phyloP scores from a whole-genome alignment of 2,329 filamentous ascomycete genomes.

The Penicillium sp. region DNA sequence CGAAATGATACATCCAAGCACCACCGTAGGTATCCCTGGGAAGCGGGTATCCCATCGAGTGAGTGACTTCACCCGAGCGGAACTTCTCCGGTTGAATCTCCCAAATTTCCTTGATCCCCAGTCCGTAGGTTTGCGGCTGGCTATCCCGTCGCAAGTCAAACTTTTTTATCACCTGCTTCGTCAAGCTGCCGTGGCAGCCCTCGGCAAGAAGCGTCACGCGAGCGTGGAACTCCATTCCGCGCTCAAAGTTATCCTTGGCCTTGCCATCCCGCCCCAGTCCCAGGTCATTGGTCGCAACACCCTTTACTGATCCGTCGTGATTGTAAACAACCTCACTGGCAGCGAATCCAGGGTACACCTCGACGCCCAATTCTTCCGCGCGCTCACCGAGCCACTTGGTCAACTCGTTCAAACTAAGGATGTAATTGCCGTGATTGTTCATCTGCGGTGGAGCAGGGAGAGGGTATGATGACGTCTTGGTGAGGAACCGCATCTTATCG shows the following conservation, averaged over 20 bases:
- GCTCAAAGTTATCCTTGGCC: constrained; percentile 86
- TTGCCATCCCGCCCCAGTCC: constrained; percentile 78
- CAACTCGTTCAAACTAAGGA: constrained; percentile 91
- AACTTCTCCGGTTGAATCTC: constrained; percentile 93
- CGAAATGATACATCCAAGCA: constrained; percentile 99
- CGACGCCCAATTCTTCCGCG: constrained; percentile 93
- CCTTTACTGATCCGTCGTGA: constrained; percentile 80
- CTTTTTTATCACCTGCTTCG: constrained; percentile 91
- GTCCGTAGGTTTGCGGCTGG: constrained; percentile 90
- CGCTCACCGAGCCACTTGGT: constrained; percentile 93
- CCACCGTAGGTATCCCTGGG: constrained; percentile 89
- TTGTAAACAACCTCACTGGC: constrained; percentile 89
- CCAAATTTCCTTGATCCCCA: constrained; percentile 97
- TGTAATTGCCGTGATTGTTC: constrained; percentile 98
- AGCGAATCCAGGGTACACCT: constrained; percentile 94
- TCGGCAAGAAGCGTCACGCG: constrained; percentile 87
- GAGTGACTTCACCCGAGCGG: constrained; percentile 76
- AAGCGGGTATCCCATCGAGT: constrained; percentile 91
- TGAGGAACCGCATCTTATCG: constrained; percentile 93
- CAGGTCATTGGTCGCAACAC: constrained; percentile 93
- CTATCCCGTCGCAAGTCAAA: constrained; percentile 86
- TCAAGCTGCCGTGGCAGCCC: constrained; percentile 92
- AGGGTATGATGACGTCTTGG: constrained; percentile 72
- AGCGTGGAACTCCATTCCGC: constrained; percentile 98
- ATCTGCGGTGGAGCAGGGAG: constrained; percentile 92